Conservation (phyloP, 768 basidiomycete species). For the Hebeloma cylindrosporum region DNA sequence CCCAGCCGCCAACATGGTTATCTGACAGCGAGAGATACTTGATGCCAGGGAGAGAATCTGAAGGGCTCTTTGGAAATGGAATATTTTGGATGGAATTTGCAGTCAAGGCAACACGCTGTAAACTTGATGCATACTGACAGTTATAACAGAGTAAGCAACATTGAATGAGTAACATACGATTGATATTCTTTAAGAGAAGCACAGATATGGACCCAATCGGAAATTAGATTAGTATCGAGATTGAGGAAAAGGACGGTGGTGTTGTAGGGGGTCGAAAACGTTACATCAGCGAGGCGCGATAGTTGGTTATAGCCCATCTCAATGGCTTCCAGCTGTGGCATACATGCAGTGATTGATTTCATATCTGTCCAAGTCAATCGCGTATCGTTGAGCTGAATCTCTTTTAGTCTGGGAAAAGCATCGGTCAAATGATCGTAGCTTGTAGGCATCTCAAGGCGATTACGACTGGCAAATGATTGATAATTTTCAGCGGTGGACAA, state of each 20-base stretch:
- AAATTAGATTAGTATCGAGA: constrained; percentile 65
- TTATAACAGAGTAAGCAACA: constrained; percentile 14
- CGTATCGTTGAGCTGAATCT: constrained; percentile 75
- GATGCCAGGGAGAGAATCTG: constrained; percentile 35
- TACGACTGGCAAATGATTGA: constrained; percentile 50
- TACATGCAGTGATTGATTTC: constrained; percentile 43
- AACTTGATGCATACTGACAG: constrained; percentile 40
- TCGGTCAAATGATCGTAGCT: constrained; percentile 28
- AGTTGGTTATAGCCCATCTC: constrained; percentile 76
- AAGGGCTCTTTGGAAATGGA: constrained; percentile 34
- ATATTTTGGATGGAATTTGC: constrained; percentile 59
- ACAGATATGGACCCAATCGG: constrained; percentile 54
- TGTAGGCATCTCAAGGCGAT: constrained; percentile 53
- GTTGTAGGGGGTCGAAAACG: constrained; percentile 15
- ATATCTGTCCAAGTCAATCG: constrained; percentile 73
- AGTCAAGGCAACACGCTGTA: constrained; percentile 66
- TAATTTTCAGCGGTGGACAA: too few relatives aligned
- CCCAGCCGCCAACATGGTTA: constrained; percentile 62
- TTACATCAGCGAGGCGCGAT: constrained; percentile 29
- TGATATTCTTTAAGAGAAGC: constrained; percentile 43
- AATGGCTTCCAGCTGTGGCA: constrained; percentile 54
- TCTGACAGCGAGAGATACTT: constrained; percentile 62
- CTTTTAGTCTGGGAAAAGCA: constrained; percentile 53
- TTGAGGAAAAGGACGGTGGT: constrained; percentile 54
- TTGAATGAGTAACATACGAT: constrained; percentile 39